Percentiles rank a stretch among this genome's conserved stretches.
Evolutionary conservation across 208 protist genomes (phyloP).

Genomic region (Trypanosoma lewisi): DNA sequence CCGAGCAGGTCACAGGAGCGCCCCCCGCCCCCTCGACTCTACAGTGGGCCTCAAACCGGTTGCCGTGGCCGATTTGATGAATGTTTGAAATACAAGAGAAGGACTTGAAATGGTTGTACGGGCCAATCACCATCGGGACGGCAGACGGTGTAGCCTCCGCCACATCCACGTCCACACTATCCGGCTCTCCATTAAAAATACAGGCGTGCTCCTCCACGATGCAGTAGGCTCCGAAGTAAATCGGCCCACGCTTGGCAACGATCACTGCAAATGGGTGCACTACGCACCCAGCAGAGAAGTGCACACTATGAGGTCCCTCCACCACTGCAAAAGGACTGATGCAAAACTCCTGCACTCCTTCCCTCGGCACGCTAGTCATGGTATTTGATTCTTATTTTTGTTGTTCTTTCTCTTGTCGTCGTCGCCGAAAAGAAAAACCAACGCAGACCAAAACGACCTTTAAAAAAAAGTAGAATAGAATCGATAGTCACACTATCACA

Average conservation of each 20-base stretch:
- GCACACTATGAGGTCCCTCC: slow-evolving; percentile 30
- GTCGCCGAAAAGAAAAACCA: no score
- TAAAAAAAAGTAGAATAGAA: no score
- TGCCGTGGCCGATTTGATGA: slow-evolving; percentile 26
- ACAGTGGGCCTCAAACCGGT: slow-evolving; percentile 34
- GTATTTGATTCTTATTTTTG: neutral
- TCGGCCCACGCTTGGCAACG: slow-evolving; percentile 16
- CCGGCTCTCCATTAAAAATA: slow-evolving; percentile 19
- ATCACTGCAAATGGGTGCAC: slow-evolving; percentile 49
- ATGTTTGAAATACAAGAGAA: slow-evolving; percentile 26
- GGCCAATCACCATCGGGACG: slow-evolving; percentile 13
- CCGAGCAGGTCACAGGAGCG: neutral
- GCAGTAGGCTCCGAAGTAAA: slow-evolving; percentile 38
- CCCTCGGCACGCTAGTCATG: neutral
- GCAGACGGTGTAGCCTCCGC: neutral
- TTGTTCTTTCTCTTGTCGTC: no score
- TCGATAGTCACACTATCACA: no score
- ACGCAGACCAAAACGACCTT: no score
- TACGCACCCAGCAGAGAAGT: slow-evolving; percentile 50
- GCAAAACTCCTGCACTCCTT: neutral
- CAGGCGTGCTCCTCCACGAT: slow-evolving; percentile 45
- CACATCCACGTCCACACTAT: neutral
- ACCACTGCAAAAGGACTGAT: slow-evolving; percentile 33
- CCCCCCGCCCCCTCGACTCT: slow-evolving; percentile 7
- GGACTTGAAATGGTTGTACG: slow-evolving; percentile 51